Evolutionary conservation across 164 flowering plant genomes (phyloP), one percentile per base, ranked within the genome.

Genomic region (Amborella trichopoda): DNA sequence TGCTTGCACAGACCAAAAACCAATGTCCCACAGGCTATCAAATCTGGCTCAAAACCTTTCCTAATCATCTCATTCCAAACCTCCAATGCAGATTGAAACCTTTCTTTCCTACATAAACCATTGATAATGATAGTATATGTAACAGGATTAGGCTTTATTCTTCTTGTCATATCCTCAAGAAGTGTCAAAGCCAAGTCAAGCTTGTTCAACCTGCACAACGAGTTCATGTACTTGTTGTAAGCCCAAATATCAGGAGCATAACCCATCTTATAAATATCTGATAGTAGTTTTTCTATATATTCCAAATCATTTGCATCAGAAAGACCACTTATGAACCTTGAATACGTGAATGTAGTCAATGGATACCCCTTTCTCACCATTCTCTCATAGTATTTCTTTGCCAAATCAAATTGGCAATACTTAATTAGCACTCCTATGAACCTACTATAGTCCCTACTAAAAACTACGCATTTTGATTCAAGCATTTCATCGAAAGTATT

Each of bases 111-210:
- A 55, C 77, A 82, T 62, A 81, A 64, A 9, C 95, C 78, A 56
- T 75, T 59, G 12, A 88, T 66, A 4, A 93, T 23, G 27, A 71
- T 80, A 3, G 94, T 83, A 52, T 82, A 93, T 16, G 87, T 76
- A 22, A 83, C 95, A 52, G 79, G 68, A 65, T 93, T 88, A 28
- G 94, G 95, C 50, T 79, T 70, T 40, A 94, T 91, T 40, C 71
- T 70, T 51, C 22, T 50, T 27, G 32, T 48, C 96, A 93, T 82
- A 23, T 58, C 46, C 55, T 57, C 54, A 20, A 84, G 60, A 24
- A 85, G 55, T 54, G 66, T 49, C 52, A 82, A 39, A 39, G 89
- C 95, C 46, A 49, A 19, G 33, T 81, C 87, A 44, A 81, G 28
- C 28, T 34, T 55, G 32, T 60, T 66, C 55, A 79, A 94, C 28